phyloP scores from a whole-genome alignment of 371 early-diverging fungal species.

The Rhizopus arrhizus region DNA sequence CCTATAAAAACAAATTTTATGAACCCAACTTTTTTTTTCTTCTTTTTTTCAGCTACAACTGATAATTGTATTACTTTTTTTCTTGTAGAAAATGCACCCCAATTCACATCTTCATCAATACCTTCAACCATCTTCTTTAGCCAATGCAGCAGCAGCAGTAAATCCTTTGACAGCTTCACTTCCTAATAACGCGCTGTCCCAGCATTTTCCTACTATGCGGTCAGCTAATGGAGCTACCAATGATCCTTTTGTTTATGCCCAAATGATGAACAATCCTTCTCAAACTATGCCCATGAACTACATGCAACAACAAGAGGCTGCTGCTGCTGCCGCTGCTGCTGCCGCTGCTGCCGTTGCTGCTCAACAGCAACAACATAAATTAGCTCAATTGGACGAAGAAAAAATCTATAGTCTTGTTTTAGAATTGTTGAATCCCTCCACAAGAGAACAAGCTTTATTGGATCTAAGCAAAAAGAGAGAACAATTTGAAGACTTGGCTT shows the following conservation, averaged over 20 bases:
- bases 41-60: neutral
- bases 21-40: slow-evolving; percentile 1
- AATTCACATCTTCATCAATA: slow-evolving; percentile 49
- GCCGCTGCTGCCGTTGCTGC: slow-evolving; percentile 11
- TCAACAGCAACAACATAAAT: slow-evolving; percentile 41
- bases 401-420: slow-evolving; percentile 87
- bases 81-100: slow-evolving; percentile 27
- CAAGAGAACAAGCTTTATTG: slow-evolving; percentile 86
- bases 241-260: slow-evolving; percentile 35
- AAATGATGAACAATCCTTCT: slow-evolving; percentile 33
- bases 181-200: slow-evolving; percentile 35
- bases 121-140: slow-evolving; percentile 40
- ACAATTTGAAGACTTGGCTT: slow-evolving; percentile 90
- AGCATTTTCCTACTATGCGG: slow-evolving; percentile 40
- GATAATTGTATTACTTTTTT: neutral
- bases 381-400: slow-evolving; percentile 69
- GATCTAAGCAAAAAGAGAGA: slow-evolving; percentile 94
- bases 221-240: slow-evolving; percentile 20
- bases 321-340: slow-evolving; percentile 20
- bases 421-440: slow-evolving; percentile 76
- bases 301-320: slow-evolving; percentile 32
- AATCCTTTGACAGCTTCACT: slow-evolving; percentile 24
- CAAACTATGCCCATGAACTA: slow-evolving; percentile 26
- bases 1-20: neutral
- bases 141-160: slow-evolving; percentile 28